Conservation (phyloP, 1,284 basidiomycete species). For the Cystobasidium sp. region DNA sequence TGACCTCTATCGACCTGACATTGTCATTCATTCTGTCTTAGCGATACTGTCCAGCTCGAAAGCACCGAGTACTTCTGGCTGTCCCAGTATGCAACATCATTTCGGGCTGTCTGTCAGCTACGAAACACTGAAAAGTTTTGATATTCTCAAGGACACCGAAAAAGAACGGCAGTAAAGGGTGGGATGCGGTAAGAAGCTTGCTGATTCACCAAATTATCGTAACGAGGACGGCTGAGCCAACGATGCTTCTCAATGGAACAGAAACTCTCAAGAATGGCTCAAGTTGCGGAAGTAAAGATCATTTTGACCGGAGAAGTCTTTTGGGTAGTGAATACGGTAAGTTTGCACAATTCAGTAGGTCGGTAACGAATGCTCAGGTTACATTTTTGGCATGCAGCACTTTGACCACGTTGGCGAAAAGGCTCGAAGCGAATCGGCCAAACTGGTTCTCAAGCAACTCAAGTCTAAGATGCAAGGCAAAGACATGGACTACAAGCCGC, state of each 20-base stretch:
- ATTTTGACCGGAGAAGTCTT: background rate
- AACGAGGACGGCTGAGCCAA: background rate
- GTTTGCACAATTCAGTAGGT: background rate
- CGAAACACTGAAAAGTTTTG: background rate
- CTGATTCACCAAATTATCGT: background rate
- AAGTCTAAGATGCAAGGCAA: background rate
- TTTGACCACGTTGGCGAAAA: background rate
- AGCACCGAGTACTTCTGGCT: slow-evolving; percentile 48
- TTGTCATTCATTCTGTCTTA: background rate
- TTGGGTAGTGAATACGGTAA: slow-evolving; percentile 16
- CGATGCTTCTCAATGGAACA: background rate
- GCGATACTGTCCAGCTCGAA: background rate
- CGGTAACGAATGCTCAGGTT: background rate
- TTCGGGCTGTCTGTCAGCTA: background rate
- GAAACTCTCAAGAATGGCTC: background rate
- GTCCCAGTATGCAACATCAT: slow-evolving; percentile 25
- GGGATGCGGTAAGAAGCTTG: slow-evolving; percentile 47
- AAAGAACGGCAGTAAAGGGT: slow-evolving; percentile 46
- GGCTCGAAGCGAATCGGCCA: slow-evolving; percentile 7
- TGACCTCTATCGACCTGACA: background rate
- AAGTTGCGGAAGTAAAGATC: background rate
- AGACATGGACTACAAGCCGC: background rate
- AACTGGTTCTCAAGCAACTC: background rate
- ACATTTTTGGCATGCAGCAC: background rate
- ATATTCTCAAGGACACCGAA: slow-evolving; percentile 39